phyloP scores from a whole-genome alignment of 352 stramenopile genomes.

The Globisporangium yorkense region DNA sequence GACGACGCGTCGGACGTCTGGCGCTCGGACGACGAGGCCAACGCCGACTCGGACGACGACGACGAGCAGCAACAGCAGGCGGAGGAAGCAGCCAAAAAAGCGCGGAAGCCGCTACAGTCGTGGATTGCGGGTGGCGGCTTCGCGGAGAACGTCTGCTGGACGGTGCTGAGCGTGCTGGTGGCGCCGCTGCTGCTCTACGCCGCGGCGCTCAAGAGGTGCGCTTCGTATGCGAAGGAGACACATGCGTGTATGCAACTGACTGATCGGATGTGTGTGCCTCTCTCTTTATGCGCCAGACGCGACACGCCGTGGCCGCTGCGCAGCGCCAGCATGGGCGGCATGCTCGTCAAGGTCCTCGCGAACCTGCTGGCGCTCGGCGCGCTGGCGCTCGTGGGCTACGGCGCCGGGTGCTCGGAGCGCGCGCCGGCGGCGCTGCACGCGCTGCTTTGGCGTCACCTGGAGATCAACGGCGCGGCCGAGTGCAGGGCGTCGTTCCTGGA shows the following conservation, averaged over 20 bases:
- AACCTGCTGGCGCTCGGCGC: slow-evolving; percentile 29
- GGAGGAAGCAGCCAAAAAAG: slow-evolving; percentile 7
- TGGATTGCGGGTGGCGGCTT: slow-evolving; percentile 25
- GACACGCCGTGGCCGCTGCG: slow-evolving; percentile 29
- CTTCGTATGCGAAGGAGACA: too few relatives aligned
- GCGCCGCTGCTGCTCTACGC: slow-evolving; percentile 47
- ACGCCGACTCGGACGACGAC: slow-evolving; percentile 11
- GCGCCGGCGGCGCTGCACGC: slow-evolving; percentile 1
- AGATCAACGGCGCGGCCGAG: slow-evolving; percentile 6
- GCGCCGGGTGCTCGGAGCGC: slow-evolving; percentile 15
- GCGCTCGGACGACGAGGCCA: slow-evolving; percentile 14
- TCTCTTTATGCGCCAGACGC: slow-evolving; percentile 5
- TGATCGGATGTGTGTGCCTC: background rate
- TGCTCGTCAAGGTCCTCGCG: slow-evolving; percentile 28
- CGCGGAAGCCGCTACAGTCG: slow-evolving; percentile 12
- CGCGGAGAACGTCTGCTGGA: slow-evolving; percentile 57
- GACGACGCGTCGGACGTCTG: slow-evolving; percentile 13
- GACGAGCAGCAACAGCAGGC: slow-evolving; percentile 18
- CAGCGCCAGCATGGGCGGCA: slow-evolving; percentile 19
- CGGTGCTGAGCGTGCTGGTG: slow-evolving; percentile 26
- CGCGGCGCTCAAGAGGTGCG: slow-evolving; percentile 15
- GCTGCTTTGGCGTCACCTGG: slow-evolving; percentile 24
- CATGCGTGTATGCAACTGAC: background rate
- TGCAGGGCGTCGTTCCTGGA: slow-evolving; percentile 11
- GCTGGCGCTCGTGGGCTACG: slow-evolving; percentile 17